These are phyloP conservation scores for Zanthoxylum bungeanum DNA, from an alignment of 345 rosid genomes.

Conservation along the genomic window DNA sequence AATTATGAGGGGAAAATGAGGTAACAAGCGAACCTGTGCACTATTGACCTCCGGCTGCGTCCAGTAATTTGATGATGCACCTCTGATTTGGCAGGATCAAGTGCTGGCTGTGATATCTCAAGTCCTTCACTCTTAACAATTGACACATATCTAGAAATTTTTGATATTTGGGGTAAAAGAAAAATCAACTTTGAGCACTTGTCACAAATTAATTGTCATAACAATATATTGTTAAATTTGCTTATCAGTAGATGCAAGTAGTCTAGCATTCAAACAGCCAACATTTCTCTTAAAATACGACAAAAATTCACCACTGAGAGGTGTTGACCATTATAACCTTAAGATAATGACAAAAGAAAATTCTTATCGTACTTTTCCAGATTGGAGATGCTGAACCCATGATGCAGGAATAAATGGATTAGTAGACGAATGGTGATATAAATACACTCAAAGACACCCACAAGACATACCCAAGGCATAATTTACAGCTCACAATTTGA, in stretches of 20 bases:
- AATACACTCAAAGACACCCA: no score
- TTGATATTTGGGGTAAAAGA: not conserved
- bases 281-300: not conserved
- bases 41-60: constrained; percentile 42
- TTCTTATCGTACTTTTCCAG: not conserved
- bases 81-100: constrained; percentile 49
- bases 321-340: not conserved
- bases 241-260: not conserved
- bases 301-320: not conserved
- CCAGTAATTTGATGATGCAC: constrained; percentile 75
- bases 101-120: constrained; percentile 72
- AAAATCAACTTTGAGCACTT: not conserved
- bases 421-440: not conserved
- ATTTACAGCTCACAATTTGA: no score
- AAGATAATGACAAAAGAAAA: not conserved
- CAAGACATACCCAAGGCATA: no score
- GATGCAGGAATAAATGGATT: not conserved
- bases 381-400: not conserved
- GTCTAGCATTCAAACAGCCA: not conserved
- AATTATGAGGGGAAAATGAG: not conserved
- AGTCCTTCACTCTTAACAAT: constrained; percentile 53
- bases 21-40: constrained; percentile 56
- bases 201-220: not conserved
- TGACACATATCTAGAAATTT: constrained; percentile 41
- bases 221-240: not conserved